phyloP scores from a whole-genome alignment of 305 asterid species.

The Fraxinus albicans region DNA sequence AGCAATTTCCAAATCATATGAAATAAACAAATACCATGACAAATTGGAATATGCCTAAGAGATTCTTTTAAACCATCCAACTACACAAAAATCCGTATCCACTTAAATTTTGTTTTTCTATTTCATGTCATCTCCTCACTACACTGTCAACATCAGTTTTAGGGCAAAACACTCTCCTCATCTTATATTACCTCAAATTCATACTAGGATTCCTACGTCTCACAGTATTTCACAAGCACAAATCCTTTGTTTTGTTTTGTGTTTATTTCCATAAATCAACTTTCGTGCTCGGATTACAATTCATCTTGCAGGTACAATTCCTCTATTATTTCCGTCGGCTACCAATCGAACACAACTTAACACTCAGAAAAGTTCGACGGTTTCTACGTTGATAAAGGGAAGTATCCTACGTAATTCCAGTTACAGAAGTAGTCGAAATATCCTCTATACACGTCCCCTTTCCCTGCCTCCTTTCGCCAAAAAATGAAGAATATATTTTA shows the following conservation, averaged over 20 bases:
- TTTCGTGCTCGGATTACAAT: neutral
- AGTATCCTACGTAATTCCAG: constrained; percentile 5
- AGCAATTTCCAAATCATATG: constrained; percentile 24
- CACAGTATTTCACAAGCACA: constrained; percentile 9
- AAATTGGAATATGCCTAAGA: constrained; percentile 39
- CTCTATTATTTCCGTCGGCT: constrained; percentile 19
- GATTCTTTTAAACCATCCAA: constrained; percentile 44
- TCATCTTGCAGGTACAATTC: constrained; percentile 24
- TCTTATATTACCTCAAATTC: neutral
- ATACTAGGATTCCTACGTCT: neutral
- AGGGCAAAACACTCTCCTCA: neutral
- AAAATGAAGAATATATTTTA: neutral
- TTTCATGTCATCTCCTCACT: constrained; percentile 17
- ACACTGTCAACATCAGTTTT: constrained; percentile 12
- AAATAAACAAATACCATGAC: constrained; percentile 32
- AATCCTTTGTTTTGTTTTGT: neutral
- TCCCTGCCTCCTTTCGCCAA: neutral
- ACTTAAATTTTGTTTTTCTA: constrained; percentile 25
- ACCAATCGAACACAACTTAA: neutral
- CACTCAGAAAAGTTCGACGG: constrained; percentile 32
- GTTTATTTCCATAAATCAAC: neutral
- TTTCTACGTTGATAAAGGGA: constrained; percentile 38
- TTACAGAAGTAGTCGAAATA: constrained; percentile 20
- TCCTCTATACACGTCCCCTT: neutral
- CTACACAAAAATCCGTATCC: constrained; percentile 27